Evolutionary conservation across 805 yeast genomes (phyloP), one percentile per base, ranked within the genome.

Genomic region (Tetrapisispora taiwanensis): DNA sequence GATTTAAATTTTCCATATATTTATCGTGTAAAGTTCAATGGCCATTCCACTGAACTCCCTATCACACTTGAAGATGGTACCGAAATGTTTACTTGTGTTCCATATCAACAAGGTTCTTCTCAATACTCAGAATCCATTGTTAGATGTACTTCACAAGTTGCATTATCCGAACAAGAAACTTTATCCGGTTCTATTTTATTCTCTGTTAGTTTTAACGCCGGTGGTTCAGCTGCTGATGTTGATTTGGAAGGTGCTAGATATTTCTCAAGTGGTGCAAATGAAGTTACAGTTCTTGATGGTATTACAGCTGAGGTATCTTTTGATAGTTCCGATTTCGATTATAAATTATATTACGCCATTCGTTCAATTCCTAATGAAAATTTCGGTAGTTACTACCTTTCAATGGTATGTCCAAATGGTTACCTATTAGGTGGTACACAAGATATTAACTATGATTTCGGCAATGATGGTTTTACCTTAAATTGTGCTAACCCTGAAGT

Each of bases 81-180:
- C 4, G 43, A 48, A 7, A 55, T 62, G 4, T 54, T 65, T 38
- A 40, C 50, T 13, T 68, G 72, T 53, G 50, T 55, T 24, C 60
- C 59, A 26, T 42, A 52, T 4, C 67, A 65, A 39, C 67, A 66
- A 41, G 71, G 70, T 37, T 59, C 71, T 13, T 59, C 62, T 42
- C 41, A 52, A 27, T 47, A 52, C 32, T 55, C 55, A 7, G 47
- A 54, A 20, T 60, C 71, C 1, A 47, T 54, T 8, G 39, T 68
- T 22, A 46, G 52, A 24, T 68, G 71, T 54, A 46, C 46, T 7
- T 57, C 65, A 8, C 36, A 44, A 3, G 47, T 46, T 10, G 59
- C 48, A 26, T 33, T 56, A 7, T 47, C 54, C 7, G 30, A 48
- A 1, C 54, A 48, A 36, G 43, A 34, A 4, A 42, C 59, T 1